Evolutionary conservation across 208 protist genomes (phyloP), one percentile per base, ranked within the genome.

Genomic region (Leishmania turanica): DNA sequence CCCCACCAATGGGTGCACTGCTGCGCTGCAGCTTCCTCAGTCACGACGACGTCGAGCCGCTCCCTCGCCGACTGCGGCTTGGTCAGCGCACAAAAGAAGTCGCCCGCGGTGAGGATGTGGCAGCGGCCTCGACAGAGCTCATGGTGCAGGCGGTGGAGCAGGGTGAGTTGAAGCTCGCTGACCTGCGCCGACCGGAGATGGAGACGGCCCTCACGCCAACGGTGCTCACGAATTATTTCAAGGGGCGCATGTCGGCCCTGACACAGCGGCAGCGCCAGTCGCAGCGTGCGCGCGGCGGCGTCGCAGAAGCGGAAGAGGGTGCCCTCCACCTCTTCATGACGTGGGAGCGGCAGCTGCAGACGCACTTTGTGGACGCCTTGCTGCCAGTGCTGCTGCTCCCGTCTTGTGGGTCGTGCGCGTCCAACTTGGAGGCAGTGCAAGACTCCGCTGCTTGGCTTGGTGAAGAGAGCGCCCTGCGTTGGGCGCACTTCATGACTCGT

Each of bases 401-500:
- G 0, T 19, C 70, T 27, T 45, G 51, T 9, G 6, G 53, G 17
- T 47, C 40, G 51, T 3, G 11, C 27, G 24, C 60, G 34, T 53
- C 72, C 3, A 71, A 72, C 11, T 54, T 6, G 27, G 72, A 72
- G 9, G 72, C 68, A 24, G 15, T 77, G 75, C 79, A n/a, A 11
- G 79, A 80, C 49, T 75, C 62, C 9, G 24, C 75, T 21, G 49
- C 47, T 60, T 81, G 69, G 80, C 64, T 53, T 40, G 81, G 37
- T 40, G 84, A 90, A 75, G 76, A 84, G 68, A 90, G 87, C 54
- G 58, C 68, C 53, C 68, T 96, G 79, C 77, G 83, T 21, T 97
- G 93, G 93, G 88, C 92, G 8, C 95, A 98, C 84, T 98, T 97
- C 75, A 96, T 95, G 91, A 77, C 95, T 69, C 92, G 95, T 62